Percentiles rank a stretch among this genome's conserved stretches.
These are phyloP conservation scores for Circinella umbellata DNA, from an alignment of 371 early-diverging fungal species.

Conservation along the genomic window DNA sequence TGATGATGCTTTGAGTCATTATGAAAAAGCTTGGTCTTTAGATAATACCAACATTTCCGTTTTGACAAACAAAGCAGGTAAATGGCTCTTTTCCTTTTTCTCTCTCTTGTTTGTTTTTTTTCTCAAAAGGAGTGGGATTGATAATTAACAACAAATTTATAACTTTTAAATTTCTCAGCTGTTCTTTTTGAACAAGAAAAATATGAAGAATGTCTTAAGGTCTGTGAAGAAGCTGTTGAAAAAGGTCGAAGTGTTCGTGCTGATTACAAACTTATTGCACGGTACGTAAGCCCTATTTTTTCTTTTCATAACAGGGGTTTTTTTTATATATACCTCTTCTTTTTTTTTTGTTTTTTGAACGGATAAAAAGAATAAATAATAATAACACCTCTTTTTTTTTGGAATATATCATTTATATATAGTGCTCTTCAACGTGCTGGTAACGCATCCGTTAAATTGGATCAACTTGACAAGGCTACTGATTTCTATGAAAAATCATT, in stretches of 20 bases:
- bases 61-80: slow-evolving; percentile 91
- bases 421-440: slow-evolving; percentile 93
- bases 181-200: slow-evolving; percentile 94
- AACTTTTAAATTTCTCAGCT: slow-evolving; percentile 47
- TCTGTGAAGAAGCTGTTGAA: slow-evolving; percentile 92
- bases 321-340: background rate
- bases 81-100: background rate
- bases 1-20: slow-evolving; percentile 87
- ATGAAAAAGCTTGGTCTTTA: slow-evolving; percentile 90
- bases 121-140: no score
- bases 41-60: slow-evolving; percentile 90
- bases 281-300: slow-evolving; percentile 42
- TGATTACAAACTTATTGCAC: slow-evolving; percentile 95
- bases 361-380: no score
- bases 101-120: no score
- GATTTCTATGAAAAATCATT: slow-evolving; percentile 92
- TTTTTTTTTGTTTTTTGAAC: background rate
- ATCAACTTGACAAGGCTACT: slow-evolving; percentile 86
- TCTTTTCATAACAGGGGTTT: background rate
- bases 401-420: background rate
- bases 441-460: slow-evolving; percentile 82
- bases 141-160: no score
- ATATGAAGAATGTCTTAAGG: slow-evolving; percentile 90
- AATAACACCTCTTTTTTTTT: no score
- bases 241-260: slow-evolving; percentile 89